Evolutionary conservation across 768 basidiomycete genomes (phyloP), one percentile per base, ranked within the genome.

Genomic region (Pleurotus cornucopiae): DNA sequence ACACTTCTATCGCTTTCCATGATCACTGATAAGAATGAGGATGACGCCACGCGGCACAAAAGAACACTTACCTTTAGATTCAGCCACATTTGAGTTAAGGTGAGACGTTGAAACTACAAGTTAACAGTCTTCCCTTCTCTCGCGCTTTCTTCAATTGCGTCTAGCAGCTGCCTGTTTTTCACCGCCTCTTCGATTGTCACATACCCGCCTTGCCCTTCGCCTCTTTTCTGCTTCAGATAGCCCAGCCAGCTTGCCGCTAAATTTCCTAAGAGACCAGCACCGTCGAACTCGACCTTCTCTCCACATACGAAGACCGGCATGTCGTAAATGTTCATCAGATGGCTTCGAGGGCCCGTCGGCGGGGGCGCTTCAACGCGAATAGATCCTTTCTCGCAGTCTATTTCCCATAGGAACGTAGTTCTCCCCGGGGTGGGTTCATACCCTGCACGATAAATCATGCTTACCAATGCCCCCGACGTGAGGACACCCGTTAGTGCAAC

Each of bases 401-500:
- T 44, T 12, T 44, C 41, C 41, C 41, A 44, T 12, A 44, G 41
- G n/a, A 44, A 44, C 3, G 11, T 5, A 2, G n/a, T n/a, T 3
- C 41, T 2, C 1, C 41, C 41, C n/a, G 41, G 6, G 1, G 41
- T 44, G 1, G 41, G 6, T 6, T 5, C 21, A 23, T 46, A 49
- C 39, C 68, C 71, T 0, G 56, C 57, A 12, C 67, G 63, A 61
- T 64, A 67, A 20, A 60, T 61, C 5, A 70, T 57, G 25, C 60
- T 69, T 7, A 62, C 65, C 1, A 71, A 21, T 9, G 67, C 67
- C 5, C 73, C 75, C 7, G 60, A 63, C 37, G 62, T 55, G 20
- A 75, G 62, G 7, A 60, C 43, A 6, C 72, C 74, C 7, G 61
- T 57, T 20, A 73, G 62, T 0, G 66, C 62, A 46, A 63, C 46